Evolutionary conservation across 2,329 filamentous ascomycete genomes (phyloP), one percentile per base, ranked within the genome.

Genomic region (Aspergillus oerlinghausenensis): DNA sequence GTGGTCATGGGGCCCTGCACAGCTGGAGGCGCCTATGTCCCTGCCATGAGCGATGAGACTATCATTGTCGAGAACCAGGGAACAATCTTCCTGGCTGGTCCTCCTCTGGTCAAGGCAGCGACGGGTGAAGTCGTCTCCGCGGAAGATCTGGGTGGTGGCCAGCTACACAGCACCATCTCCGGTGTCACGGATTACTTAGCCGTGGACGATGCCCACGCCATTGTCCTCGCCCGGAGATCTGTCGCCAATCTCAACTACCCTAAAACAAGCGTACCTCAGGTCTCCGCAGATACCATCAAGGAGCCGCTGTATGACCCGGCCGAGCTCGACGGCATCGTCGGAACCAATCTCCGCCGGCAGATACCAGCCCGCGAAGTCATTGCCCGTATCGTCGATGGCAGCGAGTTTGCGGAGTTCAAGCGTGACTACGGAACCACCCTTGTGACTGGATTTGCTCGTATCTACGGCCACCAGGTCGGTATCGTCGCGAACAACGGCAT

Each of bases 1-100:
- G 91, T 97, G 2, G 93, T 99, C 49, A 97, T 99, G 93, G 93
- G 93, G 0, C 90, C 93, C 47, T 99, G 94, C 76, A 99, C 94
- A 0, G 93, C 93, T 1, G 93, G 93, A 51, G 93, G 93, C 50
- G 93, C 93, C 25, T 97, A 99, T 72, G 92, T 97, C 10, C 93
- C 93, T 10, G 91, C 90, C 67, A 97, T 99, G 93, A 93, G 89
- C 59, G 94, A 97, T 72, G 94, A 97, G 80, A 92, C 86, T 70
- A 97, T 99, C 74, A 97, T 99, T 62, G 94, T 97, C 42, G 86
- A 91, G 69, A 88, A 92, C 52, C 92, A 97, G 73, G 93, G 93
- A n/a, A 92, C 96, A 64, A 96, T 99, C 71, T 99, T 97, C 79
- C 84, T 99, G 1, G 93, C 93, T 0, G 94, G 93, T 0, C 93